Conservation (phyloP, 169 alveolate species). For the Plasmodium gonderi region DNA sequence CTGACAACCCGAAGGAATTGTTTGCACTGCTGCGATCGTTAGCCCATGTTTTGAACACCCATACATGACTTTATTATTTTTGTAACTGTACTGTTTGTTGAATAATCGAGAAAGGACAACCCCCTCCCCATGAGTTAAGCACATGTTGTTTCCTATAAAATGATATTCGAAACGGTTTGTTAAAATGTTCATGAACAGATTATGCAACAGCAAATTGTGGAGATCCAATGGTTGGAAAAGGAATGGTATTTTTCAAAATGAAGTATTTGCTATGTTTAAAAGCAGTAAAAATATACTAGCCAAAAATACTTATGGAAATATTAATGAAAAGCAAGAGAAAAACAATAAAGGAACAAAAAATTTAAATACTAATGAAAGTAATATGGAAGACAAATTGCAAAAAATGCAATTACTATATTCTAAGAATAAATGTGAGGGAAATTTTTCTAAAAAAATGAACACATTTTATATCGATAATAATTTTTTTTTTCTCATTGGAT, state of each 20-base stretch:
- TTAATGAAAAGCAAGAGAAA: not conserved
- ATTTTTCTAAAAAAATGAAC: not conserved
- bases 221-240: not conserved
- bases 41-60: no score
- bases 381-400: not conserved
- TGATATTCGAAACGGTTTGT: not conserved
- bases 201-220: constrained; percentile 2
- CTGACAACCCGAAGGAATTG: no score
- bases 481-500: constrained; percentile 5
- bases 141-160: no score
- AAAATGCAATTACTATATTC: not conserved
- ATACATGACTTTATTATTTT: no score
- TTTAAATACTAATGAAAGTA: not conserved
- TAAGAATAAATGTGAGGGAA: not conserved
- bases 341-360: not conserved
- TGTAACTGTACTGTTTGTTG: no score
- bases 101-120: no score
- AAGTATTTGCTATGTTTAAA: not conserved
- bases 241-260: not conserved
- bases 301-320: not conserved
- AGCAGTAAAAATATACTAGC: not conserved
- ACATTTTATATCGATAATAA: not conserved
- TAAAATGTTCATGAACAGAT: constrained; percentile 3
- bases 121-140: no score
- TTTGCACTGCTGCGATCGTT: no score